A percentile compares a stretch with the other conserved stretches of the same genome.
phyloP scores from a whole-genome alignment of 306 rosid species.

The Sesbania bispinosa region DNA sequence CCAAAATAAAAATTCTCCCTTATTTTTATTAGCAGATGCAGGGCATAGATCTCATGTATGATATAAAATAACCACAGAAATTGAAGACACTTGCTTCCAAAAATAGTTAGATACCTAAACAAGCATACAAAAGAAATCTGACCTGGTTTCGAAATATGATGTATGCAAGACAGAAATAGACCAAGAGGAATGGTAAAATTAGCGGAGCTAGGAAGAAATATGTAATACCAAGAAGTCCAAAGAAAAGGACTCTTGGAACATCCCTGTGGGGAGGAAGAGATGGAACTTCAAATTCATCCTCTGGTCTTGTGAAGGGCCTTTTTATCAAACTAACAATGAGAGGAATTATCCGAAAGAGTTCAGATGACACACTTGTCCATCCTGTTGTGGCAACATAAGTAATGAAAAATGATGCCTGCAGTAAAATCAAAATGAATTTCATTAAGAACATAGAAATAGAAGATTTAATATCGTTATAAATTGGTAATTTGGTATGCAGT shows the following conservation, averaged over 20 bases:
- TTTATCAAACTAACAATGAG: slow-evolving; percentile 51
- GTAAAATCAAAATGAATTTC: slow-evolving; percentile 29
- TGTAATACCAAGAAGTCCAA: slow-evolving; percentile 89
- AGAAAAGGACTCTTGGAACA: slow-evolving; percentile 76
- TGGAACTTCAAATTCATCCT: slow-evolving; percentile 63
- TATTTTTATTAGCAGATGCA: background rate
- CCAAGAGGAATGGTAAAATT: slow-evolving; percentile 83
- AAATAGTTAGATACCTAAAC: background rate
- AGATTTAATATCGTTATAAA: background rate
- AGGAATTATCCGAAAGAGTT: slow-evolving; percentile 76
- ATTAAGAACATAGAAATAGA: slow-evolving; percentile 21
- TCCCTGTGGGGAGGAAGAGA: slow-evolving; percentile 59
- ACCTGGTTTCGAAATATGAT: slow-evolving; percentile 90
- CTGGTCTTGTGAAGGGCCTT: slow-evolving; percentile 46
- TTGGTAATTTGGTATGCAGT: background rate
- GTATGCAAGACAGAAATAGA: slow-evolving; percentile 71
- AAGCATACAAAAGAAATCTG: slow-evolving; percentile 21
- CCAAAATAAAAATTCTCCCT: background rate
- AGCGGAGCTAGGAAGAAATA: slow-evolving; percentile 94
- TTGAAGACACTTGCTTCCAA: background rate
- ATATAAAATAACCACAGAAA: background rate
- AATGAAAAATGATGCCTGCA: slow-evolving; percentile 90
- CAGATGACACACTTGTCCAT: slow-evolving; percentile 85
- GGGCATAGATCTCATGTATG: background rate
- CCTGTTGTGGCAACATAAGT: slow-evolving; percentile 91